Evolutionary conservation across 2,329 filamentous ascomycete species (phyloP), one percentile per base, ranked within the genome.

Genomic region (Geoglossum cookeanum): DNA sequence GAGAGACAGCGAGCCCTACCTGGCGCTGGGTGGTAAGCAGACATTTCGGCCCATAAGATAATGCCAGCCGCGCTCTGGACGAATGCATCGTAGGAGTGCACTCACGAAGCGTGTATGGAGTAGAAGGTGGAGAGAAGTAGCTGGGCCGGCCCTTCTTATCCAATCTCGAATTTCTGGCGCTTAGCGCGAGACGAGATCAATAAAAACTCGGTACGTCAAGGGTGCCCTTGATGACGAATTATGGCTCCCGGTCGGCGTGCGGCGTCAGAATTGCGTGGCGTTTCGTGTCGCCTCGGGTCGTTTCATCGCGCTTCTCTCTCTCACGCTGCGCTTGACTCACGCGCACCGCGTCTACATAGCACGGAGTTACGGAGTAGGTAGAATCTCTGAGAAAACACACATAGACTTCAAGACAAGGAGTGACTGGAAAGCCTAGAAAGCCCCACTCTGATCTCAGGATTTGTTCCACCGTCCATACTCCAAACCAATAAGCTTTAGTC

Each of bases 141-240:
- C 3, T 22, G 49, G 30, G 30, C 30, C 22, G n/a, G n/a, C 49
- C 22, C 9, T 27, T 30, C 49, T 35, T 22, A 35, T 22, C 49
- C 30, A 53, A 53, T 53, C 49, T 53, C 15, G 49, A 53, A 53
- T 53, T 53, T 35, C 30, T 30, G 49, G 49, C 49, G 49, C 49
- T 53, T 53, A 53, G 49, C 49, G 49, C 49, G 49, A 53, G 49
- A 53, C 49, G 49, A 53, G 49, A 32, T 32, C 22, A 32, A 35
- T 22, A 22, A 53, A 53, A 53, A 37, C 30, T 9, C 17, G 30
- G 5, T 52, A 53, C 49, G 30, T 53, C 30, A 53, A 35, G 49
- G 49, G 22, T 53, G n/a, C 8, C 39, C n/a, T 42, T 42, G 49
- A 53, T 7, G 30, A 27, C 4, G n/a, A 52, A 32, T 52, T 2